phyloP scores from a whole-genome alignment of 768 basidiomycete species.

The Lactarius sanguifluus region DNA sequence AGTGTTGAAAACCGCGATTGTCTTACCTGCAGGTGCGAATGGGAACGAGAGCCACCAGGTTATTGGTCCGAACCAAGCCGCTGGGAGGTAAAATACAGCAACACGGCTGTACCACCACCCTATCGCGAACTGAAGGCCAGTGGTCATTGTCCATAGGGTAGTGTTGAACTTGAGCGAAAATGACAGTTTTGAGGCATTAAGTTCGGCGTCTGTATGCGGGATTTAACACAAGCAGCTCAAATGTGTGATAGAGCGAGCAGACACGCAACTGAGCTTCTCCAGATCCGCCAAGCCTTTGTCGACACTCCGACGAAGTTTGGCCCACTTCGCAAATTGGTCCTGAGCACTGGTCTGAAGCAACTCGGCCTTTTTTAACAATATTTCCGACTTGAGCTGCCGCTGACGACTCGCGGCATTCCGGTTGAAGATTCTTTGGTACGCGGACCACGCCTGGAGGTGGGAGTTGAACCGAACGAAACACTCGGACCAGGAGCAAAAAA shows the following conservation, averaged over 20 bases:
- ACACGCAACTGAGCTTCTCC: constrained; percentile 81
- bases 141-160: constrained; percentile 80
- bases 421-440: constrained; percentile 69
- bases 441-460: constrained; percentile 60
- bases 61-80: constrained; percentile 86
- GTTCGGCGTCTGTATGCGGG: constrained; percentile 60
- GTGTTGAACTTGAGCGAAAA: constrained; percentile 73
- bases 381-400: constrained; percentile 71
- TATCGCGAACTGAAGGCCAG: constrained; percentile 77
- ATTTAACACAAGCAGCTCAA: not conserved
- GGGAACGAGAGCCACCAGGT: constrained; percentile 89
- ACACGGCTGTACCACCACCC: constrained; percentile 90
- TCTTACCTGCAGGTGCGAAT: constrained; percentile 81
- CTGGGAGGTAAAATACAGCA: constrained; percentile 93
- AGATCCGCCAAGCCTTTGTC: constrained; percentile 91
- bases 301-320: constrained; percentile 83
- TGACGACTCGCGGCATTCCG: constrained; percentile 56
- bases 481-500: not conserved
- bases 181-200: constrained; percentile 74
- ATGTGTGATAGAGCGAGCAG: not conserved
- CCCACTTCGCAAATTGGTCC: constrained; percentile 99
- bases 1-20: constrained; percentile 3
- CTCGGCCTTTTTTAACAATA: constrained; percentile 79
- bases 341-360: constrained; percentile 89
- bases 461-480: not conserved